Evolutionary conservation across 495 filamentous ascomycete species (phyloP).

Genomic region (Bryoglossum gracile): DNA sequence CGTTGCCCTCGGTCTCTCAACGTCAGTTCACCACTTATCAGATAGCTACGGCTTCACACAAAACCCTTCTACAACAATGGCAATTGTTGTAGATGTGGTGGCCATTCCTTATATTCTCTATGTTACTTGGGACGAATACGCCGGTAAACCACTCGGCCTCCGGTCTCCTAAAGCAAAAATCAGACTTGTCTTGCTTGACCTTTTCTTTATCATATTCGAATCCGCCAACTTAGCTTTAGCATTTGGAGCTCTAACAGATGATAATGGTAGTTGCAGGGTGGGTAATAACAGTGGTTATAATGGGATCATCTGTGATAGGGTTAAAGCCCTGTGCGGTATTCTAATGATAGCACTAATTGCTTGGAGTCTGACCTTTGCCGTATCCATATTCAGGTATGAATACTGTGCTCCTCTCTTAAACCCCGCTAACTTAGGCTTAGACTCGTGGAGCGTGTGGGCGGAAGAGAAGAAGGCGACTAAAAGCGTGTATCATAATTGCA

Average conservation of each 20-base stretch:
- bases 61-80: conserved; percentile 73
- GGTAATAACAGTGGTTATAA: conserved; percentile 35
- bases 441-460: conserved; percentile 64
- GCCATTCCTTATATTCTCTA: conserved; percentile 86
- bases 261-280: conserved; percentile 52
- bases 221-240: conserved; percentile 85
- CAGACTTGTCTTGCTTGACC: conserved; percentile 78
- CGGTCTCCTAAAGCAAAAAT: conserved; percentile 78
- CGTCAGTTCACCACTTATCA: conserved; percentile 60
- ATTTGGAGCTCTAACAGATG: conserved; percentile 73
- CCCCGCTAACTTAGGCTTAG: conserved; percentile 27
- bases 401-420: conserved; percentile 4
- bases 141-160: conserved; percentile 82
- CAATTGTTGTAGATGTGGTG: conserved; percentile 81
- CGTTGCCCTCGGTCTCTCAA: conserved; percentile 72
- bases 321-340: conserved; percentile 72
- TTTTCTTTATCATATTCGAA: conserved; percentile 95
- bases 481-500: no score
- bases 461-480: conserved; percentile 37
- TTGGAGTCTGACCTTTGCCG: conserved; percentile 83
- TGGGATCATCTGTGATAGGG: conserved; percentile 52
- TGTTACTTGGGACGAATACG: conserved; percentile 95
- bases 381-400: conserved; percentile 74
- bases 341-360: conserved; percentile 76
- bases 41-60: conserved; percentile 29